phyloP scores from a whole-genome alignment of 2,329 filamentous ascomycete genomes.

The Neophaeococcomyces mojaviensis region DNA sequence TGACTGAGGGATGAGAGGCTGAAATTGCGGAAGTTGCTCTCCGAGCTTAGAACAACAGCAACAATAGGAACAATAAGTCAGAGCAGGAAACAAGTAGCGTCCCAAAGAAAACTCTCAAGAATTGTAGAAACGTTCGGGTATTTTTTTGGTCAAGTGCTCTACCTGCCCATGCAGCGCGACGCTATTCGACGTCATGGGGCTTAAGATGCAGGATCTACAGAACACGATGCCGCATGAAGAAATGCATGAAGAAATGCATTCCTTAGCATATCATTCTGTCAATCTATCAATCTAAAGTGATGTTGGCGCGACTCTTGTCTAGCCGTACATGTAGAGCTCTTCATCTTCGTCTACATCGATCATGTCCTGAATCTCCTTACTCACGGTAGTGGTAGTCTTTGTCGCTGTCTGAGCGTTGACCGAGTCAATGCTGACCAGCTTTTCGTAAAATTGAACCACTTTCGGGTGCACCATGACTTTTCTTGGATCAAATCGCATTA shows the following conservation, averaged over 20 bases:
- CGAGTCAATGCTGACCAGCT: conserved; percentile 66
- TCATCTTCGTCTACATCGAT: conserved; percentile 32
- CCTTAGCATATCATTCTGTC: too few relatives aligned
- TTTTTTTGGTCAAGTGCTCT: neutral
- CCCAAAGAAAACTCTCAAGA: neutral
- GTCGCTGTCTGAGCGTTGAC: conserved; percentile 27
- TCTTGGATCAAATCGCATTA: conserved; percentile 75
- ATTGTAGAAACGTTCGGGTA: neutral
- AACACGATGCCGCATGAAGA: neutral
- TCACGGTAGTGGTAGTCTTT: conserved; percentile 16
- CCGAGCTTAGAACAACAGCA: too few relatives aligned
- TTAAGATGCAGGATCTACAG: neutral
- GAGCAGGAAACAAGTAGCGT: too few relatives aligned
- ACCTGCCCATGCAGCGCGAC: neutral
- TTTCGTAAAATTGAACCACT: conserved; percentile 78
- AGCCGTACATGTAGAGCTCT: conserved; percentile 37
- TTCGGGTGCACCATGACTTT: conserved; percentile 93
- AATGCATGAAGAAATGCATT: too few relatives aligned
- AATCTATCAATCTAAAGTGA: too few relatives aligned
- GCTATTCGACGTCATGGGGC: conserved; percentile 3
- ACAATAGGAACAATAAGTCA: too few relatives aligned
- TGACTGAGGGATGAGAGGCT: too few relatives aligned
- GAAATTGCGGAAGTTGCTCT: too few relatives aligned
- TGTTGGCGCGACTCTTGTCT: neutral
- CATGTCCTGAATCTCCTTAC: conserved; percentile 19